Evolutionary conservation across 2,329 filamentous ascomycete genomes (phyloP).

Genomic region (Graphilbum fragrans): DNA sequence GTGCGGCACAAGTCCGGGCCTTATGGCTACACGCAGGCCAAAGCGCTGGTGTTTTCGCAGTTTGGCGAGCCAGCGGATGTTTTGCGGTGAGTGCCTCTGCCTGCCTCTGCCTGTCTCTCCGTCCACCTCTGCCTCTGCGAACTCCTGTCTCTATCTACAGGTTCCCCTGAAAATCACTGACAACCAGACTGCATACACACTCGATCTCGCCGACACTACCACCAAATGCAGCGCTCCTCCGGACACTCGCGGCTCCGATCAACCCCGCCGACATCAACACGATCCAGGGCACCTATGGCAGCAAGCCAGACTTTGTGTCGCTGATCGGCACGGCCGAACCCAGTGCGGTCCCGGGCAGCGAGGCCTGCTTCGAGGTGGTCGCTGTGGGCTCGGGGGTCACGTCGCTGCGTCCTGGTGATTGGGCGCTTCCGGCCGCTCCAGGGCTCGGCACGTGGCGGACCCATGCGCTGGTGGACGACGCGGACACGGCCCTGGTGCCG

Average conservation of each 20-base stretch:
- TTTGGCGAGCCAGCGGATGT: slow-evolving; percentile 67
- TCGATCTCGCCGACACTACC: slow-evolving; percentile 68
- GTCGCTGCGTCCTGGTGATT: slow-evolving; percentile 62
- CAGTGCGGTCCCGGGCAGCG: slow-evolving; percentile 73
- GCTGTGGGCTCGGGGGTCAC: slow-evolving; percentile 46
- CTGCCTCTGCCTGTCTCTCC: neutral
- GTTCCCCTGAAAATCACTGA: too few species aligned
- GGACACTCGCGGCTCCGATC: slow-evolving; percentile 81
- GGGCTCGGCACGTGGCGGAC: slow-evolving; percentile 93
- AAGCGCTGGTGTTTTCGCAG: slow-evolving; percentile 64
- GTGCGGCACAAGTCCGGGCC: slow-evolving; percentile 42
- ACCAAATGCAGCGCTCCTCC: slow-evolving; percentile 55
- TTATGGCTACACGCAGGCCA: slow-evolving; percentile 76
- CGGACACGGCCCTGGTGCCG: slow-evolving; percentile 47
- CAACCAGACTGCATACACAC: slow-evolving; percentile 52
- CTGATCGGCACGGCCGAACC: slow-evolving; percentile 63
- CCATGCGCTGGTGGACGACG: slow-evolving; percentile 56
- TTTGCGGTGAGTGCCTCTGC: slow-evolving; percentile 41
- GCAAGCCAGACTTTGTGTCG: slow-evolving; percentile 65
- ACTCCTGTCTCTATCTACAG: neutral
- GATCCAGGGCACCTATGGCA: slow-evolving; percentile 91
- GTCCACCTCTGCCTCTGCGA: neutral
- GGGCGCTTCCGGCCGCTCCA: slow-evolving; percentile 78
- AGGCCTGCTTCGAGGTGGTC: slow-evolving; percentile 86
- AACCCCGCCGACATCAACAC: slow-evolving; percentile 98